Evolutionary conservation across 2,329 filamentous ascomycete genomes (phyloP), one percentile per base, ranked within the genome.

Genomic region (Byssochlamys sp.): DNA sequence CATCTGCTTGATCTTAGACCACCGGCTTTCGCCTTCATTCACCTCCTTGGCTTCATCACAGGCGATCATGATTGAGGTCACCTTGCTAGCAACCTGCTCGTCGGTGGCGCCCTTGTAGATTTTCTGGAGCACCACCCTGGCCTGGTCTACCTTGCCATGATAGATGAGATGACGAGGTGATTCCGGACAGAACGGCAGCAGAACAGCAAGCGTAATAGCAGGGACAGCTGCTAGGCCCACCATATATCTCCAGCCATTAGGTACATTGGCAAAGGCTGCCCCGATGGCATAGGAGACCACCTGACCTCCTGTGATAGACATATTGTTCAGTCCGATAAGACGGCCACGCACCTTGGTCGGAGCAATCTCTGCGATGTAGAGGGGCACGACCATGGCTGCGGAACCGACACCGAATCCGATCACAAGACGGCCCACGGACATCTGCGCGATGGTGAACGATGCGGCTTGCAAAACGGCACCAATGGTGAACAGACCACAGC

Each of bases 291-390:
- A 78, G 2, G 69, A 68, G 2, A 78, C 58, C 7, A 78, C 69
- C 33, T 77, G 73, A 1, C 75, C 74, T 6, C 71, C 70, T 0
- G 75, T 77, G 57, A 78, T 73, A 52, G 68, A 69, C 62, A 80
- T 75, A 59, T 80, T 80, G 63, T 80, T 76, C 26, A 81, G 9
- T 6, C 39, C 39, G 19, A 45, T 45, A 9, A 45, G 39, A 19
- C 39, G 39, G 68, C 88, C 88, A 67, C 89, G 84, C 62, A 94
- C 86, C 73, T 88, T 89, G 72, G 81, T 82, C 58, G 87, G 86
- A 39, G 74, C 72, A 69, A 91, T 89, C 76, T 91, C 89, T 53
- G 86, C 90, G 89, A 94, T 92, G 82, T 94, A 91, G 60, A 91
- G 79, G 69, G 91, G 89, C 73, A 91, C 85, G 66, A 90, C 85